A percentile compares a stretch with the other conserved stretches of the same genome.
phyloP scores from a whole-genome alignment of 805 yeast species.

The Clavispora asparagi region DNA sequence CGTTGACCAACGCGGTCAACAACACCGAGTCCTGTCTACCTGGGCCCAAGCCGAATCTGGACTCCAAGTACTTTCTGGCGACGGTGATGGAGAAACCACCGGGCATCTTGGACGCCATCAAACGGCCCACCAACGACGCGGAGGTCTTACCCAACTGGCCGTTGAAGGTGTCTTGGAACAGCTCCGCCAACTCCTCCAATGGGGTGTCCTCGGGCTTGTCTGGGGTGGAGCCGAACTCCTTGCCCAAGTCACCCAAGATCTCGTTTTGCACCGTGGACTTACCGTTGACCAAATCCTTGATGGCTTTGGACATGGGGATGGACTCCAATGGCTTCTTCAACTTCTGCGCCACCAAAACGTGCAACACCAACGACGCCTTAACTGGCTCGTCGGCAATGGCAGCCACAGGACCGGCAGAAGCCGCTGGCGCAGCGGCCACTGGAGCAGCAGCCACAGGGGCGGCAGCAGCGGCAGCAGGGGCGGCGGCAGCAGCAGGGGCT shows the following conservation, averaged over 20 bases:
- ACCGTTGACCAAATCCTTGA: slow-evolving; percentile 97
- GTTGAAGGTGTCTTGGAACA: slow-evolving; percentile 82
- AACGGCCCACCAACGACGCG: slow-evolving; percentile 78
- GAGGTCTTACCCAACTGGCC: slow-evolving; percentile 95
- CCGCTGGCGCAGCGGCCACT: slow-evolving; percentile 56
- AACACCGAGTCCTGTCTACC: slow-evolving; percentile 94
- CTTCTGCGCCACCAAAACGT: slow-evolving; percentile 91
- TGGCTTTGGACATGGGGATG: slow-evolving; percentile 84
- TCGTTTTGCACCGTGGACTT: slow-evolving; percentile 98
- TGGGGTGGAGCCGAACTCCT: slow-evolving; percentile 96
- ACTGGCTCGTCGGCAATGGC: slow-evolving; percentile 87
- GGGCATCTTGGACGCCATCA: slow-evolving; percentile 97
- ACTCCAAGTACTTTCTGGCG: slow-evolving; percentile 87
- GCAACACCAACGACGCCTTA: slow-evolving; percentile 75
- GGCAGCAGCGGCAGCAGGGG: slow-evolving; percentile 27
- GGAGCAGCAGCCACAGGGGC: slow-evolving; percentile 48
- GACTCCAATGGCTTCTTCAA: slow-evolving; percentile 86
- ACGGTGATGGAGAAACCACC: slow-evolving; percentile 95
- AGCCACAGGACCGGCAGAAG: slow-evolving; percentile 76
- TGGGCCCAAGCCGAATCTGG: slow-evolving; percentile 86
- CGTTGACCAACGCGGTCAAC: slow-evolving; percentile 76
- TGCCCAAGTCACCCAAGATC: slow-evolving; percentile 96
- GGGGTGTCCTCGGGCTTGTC: slow-evolving; percentile 99
- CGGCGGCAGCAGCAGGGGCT: slow-evolving; percentile 19
- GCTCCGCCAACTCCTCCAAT: slow-evolving; percentile 89